Conservation (phyloP, 805 yeast species). For the Ogataea thermomethanolica region DNA sequence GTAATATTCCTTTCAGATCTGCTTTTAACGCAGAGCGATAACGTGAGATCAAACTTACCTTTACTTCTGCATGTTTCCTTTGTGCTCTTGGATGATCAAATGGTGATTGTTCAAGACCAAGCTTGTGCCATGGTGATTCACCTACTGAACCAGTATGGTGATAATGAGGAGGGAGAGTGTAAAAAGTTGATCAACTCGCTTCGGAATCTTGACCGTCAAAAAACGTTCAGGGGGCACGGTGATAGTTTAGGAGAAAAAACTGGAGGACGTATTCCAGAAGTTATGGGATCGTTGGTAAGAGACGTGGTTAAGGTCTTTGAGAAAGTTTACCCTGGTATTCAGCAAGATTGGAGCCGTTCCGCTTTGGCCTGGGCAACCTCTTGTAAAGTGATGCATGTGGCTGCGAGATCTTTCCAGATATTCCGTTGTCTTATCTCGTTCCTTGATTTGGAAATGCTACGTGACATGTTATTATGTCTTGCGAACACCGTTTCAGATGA, state of each 20-base stretch:
- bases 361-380: slow-evolving; percentile 95
- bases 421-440: slow-evolving; percentile 80
- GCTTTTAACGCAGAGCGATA: slow-evolving; percentile 61
- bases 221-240: slow-evolving; percentile 77
- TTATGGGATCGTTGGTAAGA: slow-evolving; percentile 74
- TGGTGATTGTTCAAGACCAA: slow-evolving; percentile 77
- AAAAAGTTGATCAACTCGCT: slow-evolving; percentile 55
- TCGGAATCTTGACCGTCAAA: slow-evolving; percentile 47
- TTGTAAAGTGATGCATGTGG: slow-evolving; percentile 94
- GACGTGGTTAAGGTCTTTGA: slow-evolving; percentile 56
- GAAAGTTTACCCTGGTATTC: slow-evolving; percentile 47
- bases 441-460: slow-evolving; percentile 81
- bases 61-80: slow-evolving; percentile 74
- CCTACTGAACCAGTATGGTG: slow-evolving; percentile 59
- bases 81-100: slow-evolving; percentile 83
- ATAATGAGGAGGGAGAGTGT: slow-evolving; percentile 49
- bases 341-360: slow-evolving; percentile 78
- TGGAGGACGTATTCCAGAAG: slow-evolving; percentile 81
- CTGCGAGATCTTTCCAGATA: slow-evolving; percentile 92
- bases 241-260: slow-evolving; percentile 72
- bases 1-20: slow-evolving; percentile 82
- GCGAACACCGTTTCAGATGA: slow-evolving; percentile 93
- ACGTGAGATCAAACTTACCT: slow-evolving; percentile 59
- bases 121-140: slow-evolving; percentile 75
- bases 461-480: slow-evolving; percentile 89